These are phyloP conservation scores for Fusarium tanahbumbuense DNA, from an alignment of 2,329 filamentous ascomycete genomes.

Conservation along the genomic window DNA sequence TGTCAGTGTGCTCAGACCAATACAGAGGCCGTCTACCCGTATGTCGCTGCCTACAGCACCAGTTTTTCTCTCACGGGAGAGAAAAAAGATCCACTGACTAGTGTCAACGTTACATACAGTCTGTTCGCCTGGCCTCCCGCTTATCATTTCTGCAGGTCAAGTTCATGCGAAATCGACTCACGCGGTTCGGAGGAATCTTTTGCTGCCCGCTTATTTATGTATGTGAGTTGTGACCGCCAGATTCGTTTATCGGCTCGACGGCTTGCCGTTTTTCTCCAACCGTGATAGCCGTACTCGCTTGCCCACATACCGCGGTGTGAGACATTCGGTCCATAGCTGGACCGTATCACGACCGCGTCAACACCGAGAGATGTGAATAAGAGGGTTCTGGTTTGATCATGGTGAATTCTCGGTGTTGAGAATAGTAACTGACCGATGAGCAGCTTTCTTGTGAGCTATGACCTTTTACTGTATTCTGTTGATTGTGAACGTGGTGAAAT, in stretches of 20 bases:
- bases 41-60: no score
- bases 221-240: neutral
- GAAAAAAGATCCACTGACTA: neutral
- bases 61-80: constrained; percentile 1
- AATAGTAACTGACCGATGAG: neutral
- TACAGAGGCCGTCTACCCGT: no score
- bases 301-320: neutral
- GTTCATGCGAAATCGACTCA: neutral
- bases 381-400: neutral
- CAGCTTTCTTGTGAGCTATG: accelerated
- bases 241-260: neutral
- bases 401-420: neutral
- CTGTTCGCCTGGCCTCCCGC: constrained; percentile 1
- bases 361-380: neutral
- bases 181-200: neutral
- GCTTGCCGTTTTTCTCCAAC: neutral
- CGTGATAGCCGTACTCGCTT: neutral
- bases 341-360: neutral
- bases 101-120: constrained; percentile 1
- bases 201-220: neutral
- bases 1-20: neutral
- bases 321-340: neutral
- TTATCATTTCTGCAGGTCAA: constrained; percentile 1
- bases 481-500: accelerated
- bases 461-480: no score